Conservation (phyloP, 306 rosid species). For the Neltuma alba region DNA sequence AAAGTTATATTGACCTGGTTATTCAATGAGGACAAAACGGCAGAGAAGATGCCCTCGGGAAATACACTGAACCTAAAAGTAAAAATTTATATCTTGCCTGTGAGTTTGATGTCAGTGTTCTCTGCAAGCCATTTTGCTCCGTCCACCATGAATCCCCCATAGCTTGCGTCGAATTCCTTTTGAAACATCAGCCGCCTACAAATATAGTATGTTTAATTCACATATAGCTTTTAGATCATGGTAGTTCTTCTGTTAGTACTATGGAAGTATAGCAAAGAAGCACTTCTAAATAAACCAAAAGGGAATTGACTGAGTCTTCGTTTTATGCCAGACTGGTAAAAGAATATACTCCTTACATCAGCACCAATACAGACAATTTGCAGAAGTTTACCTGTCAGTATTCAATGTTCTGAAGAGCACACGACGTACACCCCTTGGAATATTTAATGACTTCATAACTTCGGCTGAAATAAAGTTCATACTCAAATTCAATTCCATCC, state of each 20-base stretch:
- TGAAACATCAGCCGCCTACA: conserved; percentile 82
- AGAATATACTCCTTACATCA: conserved; percentile 7
- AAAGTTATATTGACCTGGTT: too few species aligned
- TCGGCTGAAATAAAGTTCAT: conserved; percentile 58
- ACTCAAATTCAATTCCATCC: conserved; percentile 13
- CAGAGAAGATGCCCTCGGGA: conserved; percentile 13
- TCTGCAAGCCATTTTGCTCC: conserved; percentile 95
- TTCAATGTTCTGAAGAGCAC: conserved; percentile 83
- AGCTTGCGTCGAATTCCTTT: conserved; percentile 71
- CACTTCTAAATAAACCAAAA: not conserved
- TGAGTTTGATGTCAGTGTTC: conserved; percentile 85
- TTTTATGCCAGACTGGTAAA: not conserved
- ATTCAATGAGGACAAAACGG: conserved; percentile 4
- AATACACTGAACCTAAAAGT: conserved; percentile 19
- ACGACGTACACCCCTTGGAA: conserved; percentile 75
- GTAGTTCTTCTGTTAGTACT: not conserved
- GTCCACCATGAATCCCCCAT: conserved; percentile 74
- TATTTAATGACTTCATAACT: conserved; percentile 74
- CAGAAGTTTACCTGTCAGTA: conserved; percentile 66
- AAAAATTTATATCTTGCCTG: conserved; percentile 50
- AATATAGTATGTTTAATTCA: conserved; percentile 35
- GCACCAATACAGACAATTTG: conserved; percentile 8
- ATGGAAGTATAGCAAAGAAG: not conserved
- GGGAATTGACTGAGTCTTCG: not conserved
- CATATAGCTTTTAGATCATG: conserved; percentile 21